Evolutionary conservation across 768 basidiomycete genomes (phyloP), one percentile per base, ranked within the genome.

Genomic region (Trametes gibbosa): DNA sequence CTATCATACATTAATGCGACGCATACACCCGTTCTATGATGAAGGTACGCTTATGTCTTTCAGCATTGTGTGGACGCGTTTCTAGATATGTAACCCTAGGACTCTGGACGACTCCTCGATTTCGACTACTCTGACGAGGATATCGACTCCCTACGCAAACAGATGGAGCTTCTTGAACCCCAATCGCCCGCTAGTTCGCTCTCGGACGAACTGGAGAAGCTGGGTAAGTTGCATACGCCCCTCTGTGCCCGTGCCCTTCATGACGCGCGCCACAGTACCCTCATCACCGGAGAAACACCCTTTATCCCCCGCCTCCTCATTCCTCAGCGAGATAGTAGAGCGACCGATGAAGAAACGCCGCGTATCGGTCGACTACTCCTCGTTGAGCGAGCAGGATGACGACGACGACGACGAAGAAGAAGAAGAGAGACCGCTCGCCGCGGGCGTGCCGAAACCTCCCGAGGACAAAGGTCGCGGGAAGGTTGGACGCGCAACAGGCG

Each of bases 101-200:
- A 91, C 70, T 80, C 79, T 32, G 85, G 84, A 48, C 83, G 83
- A 66, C 77, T 95, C 10, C 77, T 89, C n/a, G 88, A 93, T 73
- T 95, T 95, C 65, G 77, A 80, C 48, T 92, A 92, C 70, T 75
- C 75, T 13, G 86, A 93, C 71, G 84, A 84, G 19, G 84, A 86
- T 62, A 84, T 93, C 43, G 67, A 77, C 25, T 86, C 87, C 17
- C 70, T 92, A 56, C 82, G 87, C 59, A 83, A 84, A 65, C 89
- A 89, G 72, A 87, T 92, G 84, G 74, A 73, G 53, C 70, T 81
- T 35, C 79, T 81, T 0, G 76, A 78, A 23, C 80, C 82, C 76
- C 56, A 48, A 19, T 80, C 83, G 14, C 73, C 76, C 51, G 76
- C 80, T 25, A 81, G 81, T 52, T 80, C 83, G 27, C 71, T 76